These are phyloP conservation scores for Suillus decipiens DNA, from an alignment of 768 basidiomycete species.

Conservation along the genomic window DNA sequence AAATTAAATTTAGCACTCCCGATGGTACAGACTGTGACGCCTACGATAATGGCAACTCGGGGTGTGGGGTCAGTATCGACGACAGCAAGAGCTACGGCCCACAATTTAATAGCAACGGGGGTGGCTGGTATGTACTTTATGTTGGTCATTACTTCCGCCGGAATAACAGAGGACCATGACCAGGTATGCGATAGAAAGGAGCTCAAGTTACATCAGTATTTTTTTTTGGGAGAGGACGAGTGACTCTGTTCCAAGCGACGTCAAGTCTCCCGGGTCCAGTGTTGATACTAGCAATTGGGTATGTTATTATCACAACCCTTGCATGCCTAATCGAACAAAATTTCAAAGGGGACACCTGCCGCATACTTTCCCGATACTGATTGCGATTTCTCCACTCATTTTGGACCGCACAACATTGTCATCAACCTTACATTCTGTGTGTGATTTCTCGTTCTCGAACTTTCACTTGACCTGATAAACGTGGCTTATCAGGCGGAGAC, in stretches of 20 bases:
- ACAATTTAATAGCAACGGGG: conserved; percentile 37
- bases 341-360: conserved; percentile 51
- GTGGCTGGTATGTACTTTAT: conserved; percentile 33
- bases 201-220: conserved; percentile 32
- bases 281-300: conserved; percentile 31
- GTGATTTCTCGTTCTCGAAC: conserved; percentile 8
- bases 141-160: background rate
- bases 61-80: conserved; percentile 33
- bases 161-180: background rate
- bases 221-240: conserved; percentile 45
- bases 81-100: conserved; percentile 36
- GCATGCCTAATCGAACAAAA: background rate
- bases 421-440: conserved; percentile 48
- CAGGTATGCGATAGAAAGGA: conserved; percentile 40
- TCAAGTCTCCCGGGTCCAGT: conserved; percentile 24
- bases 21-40: conserved; percentile 27
- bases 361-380: conserved; percentile 62
- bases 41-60: conserved; percentile 25
- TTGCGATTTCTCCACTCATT: conserved; percentile 58
- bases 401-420: conserved; percentile 61
- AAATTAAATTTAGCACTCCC: conserved; percentile 16
- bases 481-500: conserved; percentile 24
- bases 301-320: background rate
- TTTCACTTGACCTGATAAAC: conserved; percentile 15
- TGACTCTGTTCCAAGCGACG: conserved; percentile 36